Conservation (phyloP, 441 rosid genomes). For the Bruguiera hainesii region DNA sequence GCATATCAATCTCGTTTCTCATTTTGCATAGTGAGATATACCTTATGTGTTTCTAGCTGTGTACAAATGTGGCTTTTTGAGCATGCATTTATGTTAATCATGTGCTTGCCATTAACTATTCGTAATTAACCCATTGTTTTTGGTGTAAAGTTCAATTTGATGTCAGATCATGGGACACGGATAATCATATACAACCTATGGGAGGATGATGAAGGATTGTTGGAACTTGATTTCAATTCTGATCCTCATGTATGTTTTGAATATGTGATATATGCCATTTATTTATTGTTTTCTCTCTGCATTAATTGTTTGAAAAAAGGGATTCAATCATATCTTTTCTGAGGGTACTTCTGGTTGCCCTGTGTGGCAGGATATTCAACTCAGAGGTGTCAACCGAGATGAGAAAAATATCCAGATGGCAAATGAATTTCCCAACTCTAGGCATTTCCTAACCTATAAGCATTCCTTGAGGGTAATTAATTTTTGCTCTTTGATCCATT, state of each 20-base stretch:
- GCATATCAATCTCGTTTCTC: too few relatives aligned
- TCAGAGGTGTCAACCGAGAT: conserved; percentile 77
- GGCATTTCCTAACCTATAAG: conserved; percentile 62
- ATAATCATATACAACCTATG: conserved; percentile 88
- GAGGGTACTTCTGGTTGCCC: conserved; percentile 8
- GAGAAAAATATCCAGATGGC: conserved; percentile 80
- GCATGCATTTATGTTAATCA: too few relatives aligned
- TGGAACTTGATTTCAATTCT: conserved; percentile 80
- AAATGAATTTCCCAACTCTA: conserved; percentile 51
- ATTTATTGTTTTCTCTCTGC: conserved; percentile 1
- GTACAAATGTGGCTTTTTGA: too few relatives aligned
- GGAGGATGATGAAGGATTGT: conserved; percentile 84
- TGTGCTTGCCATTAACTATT: neutral
- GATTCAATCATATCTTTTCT: neutral
- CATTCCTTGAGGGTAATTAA: conserved; percentile 68
- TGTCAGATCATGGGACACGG: conserved; percentile 74
- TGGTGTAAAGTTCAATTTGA: conserved; percentile 48
- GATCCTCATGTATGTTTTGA: conserved; percentile 52
- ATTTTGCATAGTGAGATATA: too few relatives aligned
- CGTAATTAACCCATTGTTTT: neutral
- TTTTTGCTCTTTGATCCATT: neutral
- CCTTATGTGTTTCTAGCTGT: too few relatives aligned
- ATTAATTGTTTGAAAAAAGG: neutral
- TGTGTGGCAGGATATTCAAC: conserved; percentile 66
- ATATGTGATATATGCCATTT: neutral